Base-by-base conservation (phyloP, 108 stramenopile species). In the Nitzschia sp. region DNA sequence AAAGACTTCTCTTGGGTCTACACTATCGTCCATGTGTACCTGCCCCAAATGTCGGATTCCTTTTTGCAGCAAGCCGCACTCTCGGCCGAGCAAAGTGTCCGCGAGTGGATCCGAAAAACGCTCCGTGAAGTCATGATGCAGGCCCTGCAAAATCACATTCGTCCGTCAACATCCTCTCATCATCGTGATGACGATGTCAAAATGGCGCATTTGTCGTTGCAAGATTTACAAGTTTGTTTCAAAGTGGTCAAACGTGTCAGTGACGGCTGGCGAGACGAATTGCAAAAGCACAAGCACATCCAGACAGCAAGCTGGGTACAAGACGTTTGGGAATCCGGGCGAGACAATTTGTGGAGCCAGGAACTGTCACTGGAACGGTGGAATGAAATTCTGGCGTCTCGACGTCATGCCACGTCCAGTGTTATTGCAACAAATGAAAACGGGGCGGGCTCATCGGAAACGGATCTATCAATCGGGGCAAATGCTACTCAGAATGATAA, bases 41-140 rank as follows among this genome's bases (percentile, higher is more conserved):
- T n/a, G n/a, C n/a, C n/a, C n/a, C n/a, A n/a, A n/a, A n/a, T n/a
- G n/a, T n/a, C n/a, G n/a, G n/a, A n/a, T n/a, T 32, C 58, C 32
- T 53, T 72, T 4, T 30, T 64, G 8, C 48, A 48, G 1, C 26
- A 28, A 59, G 64, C 65, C 32, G 73, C 66, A 34, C 11, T 8
- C 1, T 57, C 65, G n/a, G 73, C 73, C 11, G 34, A 64, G 32
- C 11, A 35, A 51, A 24, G 38, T 35, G 46, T 57, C 17, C 33
- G n/a, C 1, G 65, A 48, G 24, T 74, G 73, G 73, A 74, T 74
- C 27, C 64, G 65, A 11, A 42, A 46, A 28, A 61, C 65, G 23
- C 48, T 74, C 3, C 45, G 59, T 23, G 73, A 74, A 60, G 26
- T 27, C 18, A 59, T 74, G 25, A 6, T 74, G 31, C 73, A 66